Base-by-base conservation (phyloP, 2,329 filamentous ascomycete genomes). In the Pseudogymnoascus sp. region DNA sequence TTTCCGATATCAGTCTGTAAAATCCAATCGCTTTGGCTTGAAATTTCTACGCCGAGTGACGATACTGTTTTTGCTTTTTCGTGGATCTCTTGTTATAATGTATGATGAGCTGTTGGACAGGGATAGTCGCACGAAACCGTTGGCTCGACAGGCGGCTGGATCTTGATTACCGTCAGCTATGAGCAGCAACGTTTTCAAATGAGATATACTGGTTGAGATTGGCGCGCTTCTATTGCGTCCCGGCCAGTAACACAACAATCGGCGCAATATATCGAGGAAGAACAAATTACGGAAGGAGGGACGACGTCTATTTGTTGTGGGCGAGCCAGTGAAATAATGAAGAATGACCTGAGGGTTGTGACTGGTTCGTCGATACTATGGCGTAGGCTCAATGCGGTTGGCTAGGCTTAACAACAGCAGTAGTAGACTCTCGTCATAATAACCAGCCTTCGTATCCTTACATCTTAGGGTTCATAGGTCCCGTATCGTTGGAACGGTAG, bases 81-180 rank as follows among this genome's bases (percentile, higher is more conserved):
- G 57, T 37, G 57, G 20, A 22, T 18, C 15, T 58, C 37, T 39
- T 37, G 33, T 41, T 37, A 58, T 58, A 41, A 58, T 58, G 57
- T 58, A 58, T 20, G 57, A 28, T 58, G 57, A 37, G 57, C 35
- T 58, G 57, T 37, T 41, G 33, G 33, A 22, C 57, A 58, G 37
- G 59, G 36, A 58, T 37, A 41, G 20, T 39, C 43, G 25, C 25
- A 53, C 43, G 8, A 33, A 18, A 18, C 28, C 28, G 28, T 53
- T 33, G 47, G 33, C 33, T 53, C 47, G 47, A 53, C 18, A 14
- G 25, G 15, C 47, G 47, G 47, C 28, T 53, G 47, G 28, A 33
- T 53, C 47, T 53, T 53, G 47, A 15, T 53, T 53, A 33, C 47
- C 8, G 28, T 53, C 47, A 53, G 47, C 47, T 53, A 30, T 53